Evolutionary conservation across 257 asterid species (phyloP), one percentile per base, ranked within the genome.

Genomic region (Nicotiana tabacum): DNA sequence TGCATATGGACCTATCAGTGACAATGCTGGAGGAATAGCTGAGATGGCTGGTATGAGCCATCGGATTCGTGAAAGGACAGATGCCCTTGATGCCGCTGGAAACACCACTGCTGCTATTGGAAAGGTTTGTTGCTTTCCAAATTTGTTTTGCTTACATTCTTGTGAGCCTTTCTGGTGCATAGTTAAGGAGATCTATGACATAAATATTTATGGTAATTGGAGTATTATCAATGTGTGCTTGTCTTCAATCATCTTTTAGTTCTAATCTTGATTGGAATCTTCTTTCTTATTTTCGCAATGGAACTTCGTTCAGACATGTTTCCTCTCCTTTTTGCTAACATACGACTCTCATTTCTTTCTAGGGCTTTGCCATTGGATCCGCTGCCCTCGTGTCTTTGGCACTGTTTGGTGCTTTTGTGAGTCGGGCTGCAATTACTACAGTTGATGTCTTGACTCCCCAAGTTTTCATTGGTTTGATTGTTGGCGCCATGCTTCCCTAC

Each of bases 11-110:
- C 98, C 98, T n/a, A 94, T 94, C 85, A 94, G 98, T 85, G 98
- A 94, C 81, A 94, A 94, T 82, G 98, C 98, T 66, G 98, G 98
- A 62, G 98, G 98, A 70, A 94, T 94, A 43, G 98, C 98, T 84
- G 97, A 94, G 91, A 94, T 94, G 98, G 98, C 98, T 69, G 97
- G 98, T 32, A 94, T 94, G 98, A 94, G 94, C 88, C 97, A 92
- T 90, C 87, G 88, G 61, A 94, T 94, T 66, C 94, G 98, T 64
- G 98, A 93, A 90, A 88, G 98, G 85, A 94, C 98, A n/a, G 98
- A 94, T 84, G 98, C 98, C 76, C 98, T 94, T 65, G 98, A 94
- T 89, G 97, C 98, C 72, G 98, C 98, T 84, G 98, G 98, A 21
- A 94, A 94, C 82, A 94, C 98, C 82, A 94, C 98, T 65, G 98